Base-by-base conservation (phyloP, 2,329 filamentous ascomycete genomes). In the Phialophora expanda region DNA sequence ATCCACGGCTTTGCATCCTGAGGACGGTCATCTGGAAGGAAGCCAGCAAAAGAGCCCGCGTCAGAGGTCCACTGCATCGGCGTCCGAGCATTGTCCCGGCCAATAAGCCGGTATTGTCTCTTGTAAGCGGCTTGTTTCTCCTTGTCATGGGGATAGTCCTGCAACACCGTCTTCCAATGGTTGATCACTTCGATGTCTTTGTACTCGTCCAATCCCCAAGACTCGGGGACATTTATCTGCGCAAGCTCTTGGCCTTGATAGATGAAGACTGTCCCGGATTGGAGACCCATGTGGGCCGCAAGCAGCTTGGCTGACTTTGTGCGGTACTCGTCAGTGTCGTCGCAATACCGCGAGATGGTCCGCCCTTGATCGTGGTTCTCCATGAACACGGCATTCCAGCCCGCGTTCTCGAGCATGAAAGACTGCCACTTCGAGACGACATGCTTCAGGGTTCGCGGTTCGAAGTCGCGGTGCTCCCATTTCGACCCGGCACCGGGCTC, bases 301-400 rank as follows among this genome's bases (percentile, higher is more conserved):
- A 87, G 78, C 76, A 86, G 81, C 72, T 86, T 86, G 4, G 83
- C 84, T 51, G 80, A 81, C 12, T 75, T 70, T 14, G 73, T 77
- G 20, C 84, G 79, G 70, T 79, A 77, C 46, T 78, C 75, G 0
- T 79, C 79, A 9, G 80, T 76, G 54, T 84, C 83, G 30, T 78
- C 79, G 0, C 78, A 79, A 62, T 82, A 85, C 4, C 85, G 81
- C 1, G 83, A 85, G 3, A 88, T 76, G 1, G 82, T 82, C 0
- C 87, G 80, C 1, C 82, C 82, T 64, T 87, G 83, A 73, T 89
- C 87, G 74, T 89, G 87, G 70, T 89, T 89, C 72, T 89, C 87
- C 63, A 85, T 80, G 71, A 88, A 90, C 0, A 83, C 79, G 0
- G 86, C 86, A 0, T 83, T 86, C 85, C 86, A 87, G 8, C 80